Percentiles rank a stretch among this genome's conserved stretches.
These are phyloP conservation scores for Micractinium sp. DNA, from an alignment of 139 green algal genomes.

Conservation along the genomic window DNA sequence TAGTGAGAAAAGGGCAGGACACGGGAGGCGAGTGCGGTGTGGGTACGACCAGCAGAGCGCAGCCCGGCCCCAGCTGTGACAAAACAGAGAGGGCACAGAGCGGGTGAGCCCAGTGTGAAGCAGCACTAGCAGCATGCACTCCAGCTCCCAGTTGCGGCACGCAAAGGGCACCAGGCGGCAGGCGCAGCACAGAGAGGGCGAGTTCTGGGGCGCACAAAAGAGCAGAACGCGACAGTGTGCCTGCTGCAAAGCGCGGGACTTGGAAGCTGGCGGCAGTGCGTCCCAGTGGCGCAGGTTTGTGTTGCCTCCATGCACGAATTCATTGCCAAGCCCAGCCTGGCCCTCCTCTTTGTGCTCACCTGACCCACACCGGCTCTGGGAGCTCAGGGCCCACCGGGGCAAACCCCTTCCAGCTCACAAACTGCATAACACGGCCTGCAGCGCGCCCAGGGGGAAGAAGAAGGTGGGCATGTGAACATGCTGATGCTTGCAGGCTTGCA, in stretches of 20 bases:
- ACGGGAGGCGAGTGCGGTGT: no score
- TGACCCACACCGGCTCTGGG: constrained; percentile 45
- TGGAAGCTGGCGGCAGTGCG: no score
- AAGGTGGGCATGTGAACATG: neutral
- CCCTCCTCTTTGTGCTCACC: no score
- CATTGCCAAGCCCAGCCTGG: neutral
- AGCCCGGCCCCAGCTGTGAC: no score
- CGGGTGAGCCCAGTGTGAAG: neutral
- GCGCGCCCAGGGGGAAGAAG: no score
- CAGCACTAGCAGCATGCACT: constrained; percentile 54
- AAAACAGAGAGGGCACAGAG: neutral
- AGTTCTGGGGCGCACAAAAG: no score
- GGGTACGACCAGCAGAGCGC: no score
- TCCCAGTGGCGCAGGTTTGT: no score
- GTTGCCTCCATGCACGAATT: no score
- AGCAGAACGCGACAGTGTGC: no score
- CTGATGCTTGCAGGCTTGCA: neutral
- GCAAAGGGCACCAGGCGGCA: neutral
- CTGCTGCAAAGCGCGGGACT: no score
- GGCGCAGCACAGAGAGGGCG: neutral
- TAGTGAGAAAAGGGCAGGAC: no score
- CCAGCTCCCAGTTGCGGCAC: constrained; percentile 54
- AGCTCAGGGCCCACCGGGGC: constrained; percentile 36
- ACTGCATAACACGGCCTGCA: constrained; percentile 36
- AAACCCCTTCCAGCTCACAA: constrained; percentile 50